Base-by-base conservation (phyloP, 495 filamentous ascomycete species). In the Aspergillus bertholletiae region DNA sequence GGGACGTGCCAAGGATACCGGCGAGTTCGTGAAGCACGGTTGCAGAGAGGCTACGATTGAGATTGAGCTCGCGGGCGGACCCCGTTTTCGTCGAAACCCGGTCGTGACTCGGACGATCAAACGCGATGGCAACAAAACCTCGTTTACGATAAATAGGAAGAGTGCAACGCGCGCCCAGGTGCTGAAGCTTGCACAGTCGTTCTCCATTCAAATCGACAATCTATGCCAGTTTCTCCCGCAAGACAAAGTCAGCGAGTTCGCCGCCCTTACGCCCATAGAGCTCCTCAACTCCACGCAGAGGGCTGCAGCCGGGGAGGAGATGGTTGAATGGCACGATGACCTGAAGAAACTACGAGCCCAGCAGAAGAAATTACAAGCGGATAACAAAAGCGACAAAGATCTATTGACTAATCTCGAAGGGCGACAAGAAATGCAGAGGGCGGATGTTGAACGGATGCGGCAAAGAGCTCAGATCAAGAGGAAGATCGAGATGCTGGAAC, bases 221-320 rank as follows among this genome's bases (percentile, higher is more conserved):
- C 78, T 97, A 2, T 99, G 94, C 67, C 94, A 97, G 70, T 99
- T 99, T 61, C 78, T 99, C 32, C 94, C 94, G 1, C 94, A 99
- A 67, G 94, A 99, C 65, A 88, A 91, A 62, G 95, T 99, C 6
- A 89, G 90, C 22, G 92, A 96, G 57, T 99, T 99, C 64, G 90
- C 94, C 9, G 88, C 81, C 13, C 78, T 97, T 57, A 87, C 84
- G 7, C 88, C 91, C 0, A 75, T 92, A n/a, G 88, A 95, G n/a
- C 78, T 96, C 17, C 79, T 99, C 2, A 74, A 81, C 35, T 87
- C 92, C 46, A 99, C 94, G 0, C 86, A 94, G 54, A 80, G 88
- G 61, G 94, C 94, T 3, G 92, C 91, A 18, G 94, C 90, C 3
- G 84, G 88, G 0, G 78, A 84, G 23, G 73, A 91, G 15, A 92